Evolutionary conservation across 371 early-diverging fungal genomes (phyloP).

Genomic region (Rhizopus sp.): DNA sequence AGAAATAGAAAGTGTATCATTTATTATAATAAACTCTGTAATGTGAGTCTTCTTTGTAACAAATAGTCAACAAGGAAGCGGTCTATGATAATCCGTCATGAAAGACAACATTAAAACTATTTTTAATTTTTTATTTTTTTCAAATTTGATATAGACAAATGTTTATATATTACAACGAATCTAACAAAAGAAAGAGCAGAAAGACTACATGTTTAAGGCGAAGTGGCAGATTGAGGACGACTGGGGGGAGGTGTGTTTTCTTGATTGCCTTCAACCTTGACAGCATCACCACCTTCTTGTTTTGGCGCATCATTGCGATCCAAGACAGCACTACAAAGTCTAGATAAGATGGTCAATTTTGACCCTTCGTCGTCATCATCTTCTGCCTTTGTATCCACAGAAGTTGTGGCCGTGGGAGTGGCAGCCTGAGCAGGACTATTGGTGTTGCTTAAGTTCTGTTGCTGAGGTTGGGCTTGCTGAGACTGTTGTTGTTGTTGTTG

Average conservation of each 20-base stretch:
- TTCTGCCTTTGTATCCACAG: constrained; percentile 11
- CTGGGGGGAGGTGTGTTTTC: constrained; percentile 34
- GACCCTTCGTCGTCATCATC: constrained; percentile 51
- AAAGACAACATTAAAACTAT: neutral
- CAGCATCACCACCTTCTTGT: constrained; percentile 12
- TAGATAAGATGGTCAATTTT: constrained; percentile 47
- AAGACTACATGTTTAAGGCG: neutral
- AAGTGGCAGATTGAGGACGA: constrained; percentile 24
- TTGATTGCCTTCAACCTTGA: constrained; percentile 19
- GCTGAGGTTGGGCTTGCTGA: constrained; percentile 14
- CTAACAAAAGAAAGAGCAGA: neutral
- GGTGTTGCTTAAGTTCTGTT: constrained; percentile 20
- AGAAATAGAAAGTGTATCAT: neutral
- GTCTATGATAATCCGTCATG: neutral
- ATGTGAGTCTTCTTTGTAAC: neutral
- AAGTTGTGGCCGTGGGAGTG: constrained; percentile 4
- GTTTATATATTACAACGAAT: neutral
- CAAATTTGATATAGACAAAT: neutral
- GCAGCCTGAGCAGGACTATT: constrained; percentile 3
- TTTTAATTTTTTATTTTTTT: neutral
- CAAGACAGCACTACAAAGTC: constrained; percentile 50
- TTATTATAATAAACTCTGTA: neutral
- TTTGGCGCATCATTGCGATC: constrained; percentile 37
- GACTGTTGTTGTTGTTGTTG: constrained; percentile 8
- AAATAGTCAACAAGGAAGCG: neutral